Conservation (phyloP, 306 rosid species). For the Canavalia ensiformis region DNA sequence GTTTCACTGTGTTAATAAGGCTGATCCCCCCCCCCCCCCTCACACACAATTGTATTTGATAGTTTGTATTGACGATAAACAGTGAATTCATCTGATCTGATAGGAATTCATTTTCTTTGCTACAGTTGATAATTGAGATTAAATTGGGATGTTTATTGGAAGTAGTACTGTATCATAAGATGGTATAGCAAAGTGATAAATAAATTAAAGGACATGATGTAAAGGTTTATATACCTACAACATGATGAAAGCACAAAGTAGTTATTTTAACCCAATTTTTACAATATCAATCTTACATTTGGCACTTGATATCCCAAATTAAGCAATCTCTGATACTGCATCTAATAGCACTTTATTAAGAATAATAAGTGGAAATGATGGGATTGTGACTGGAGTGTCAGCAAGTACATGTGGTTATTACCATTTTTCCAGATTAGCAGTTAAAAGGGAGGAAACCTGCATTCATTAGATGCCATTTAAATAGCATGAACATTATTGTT, state of each 20-base stretch:
- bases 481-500: constrained; percentile 41
- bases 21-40: not conserved
- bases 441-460: constrained; percentile 28
- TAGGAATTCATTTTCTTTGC: constrained; percentile 28
- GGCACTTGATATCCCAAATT: constrained; percentile 21
- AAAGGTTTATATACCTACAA: constrained; percentile 17
- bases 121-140: constrained; percentile 28
- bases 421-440: not conserved
- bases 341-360: constrained; percentile 31
- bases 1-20: not conserved
- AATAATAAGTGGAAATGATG: constrained; percentile 27
- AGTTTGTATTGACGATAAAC: constrained; percentile 40
- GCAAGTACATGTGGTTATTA: constrained; percentile 29
- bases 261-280: constrained; percentile 15
- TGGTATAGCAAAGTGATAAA: not conserved
- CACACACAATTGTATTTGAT: not conserved
- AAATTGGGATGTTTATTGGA: constrained; percentile 9
- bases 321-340: constrained; percentile 33
- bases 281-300: constrained; percentile 6
- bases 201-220: not conserved
- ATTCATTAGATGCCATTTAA: constrained; percentile 40
- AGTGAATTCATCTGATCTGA: constrained; percentile 18
- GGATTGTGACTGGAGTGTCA: constrained; percentile 23
- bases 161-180: constrained; percentile 18
- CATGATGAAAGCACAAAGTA: constrained; percentile 7